Evolutionary conservation across 2,329 filamentous ascomycete genomes (phyloP).

Genomic region (Calonectria hawksworthii): DNA sequence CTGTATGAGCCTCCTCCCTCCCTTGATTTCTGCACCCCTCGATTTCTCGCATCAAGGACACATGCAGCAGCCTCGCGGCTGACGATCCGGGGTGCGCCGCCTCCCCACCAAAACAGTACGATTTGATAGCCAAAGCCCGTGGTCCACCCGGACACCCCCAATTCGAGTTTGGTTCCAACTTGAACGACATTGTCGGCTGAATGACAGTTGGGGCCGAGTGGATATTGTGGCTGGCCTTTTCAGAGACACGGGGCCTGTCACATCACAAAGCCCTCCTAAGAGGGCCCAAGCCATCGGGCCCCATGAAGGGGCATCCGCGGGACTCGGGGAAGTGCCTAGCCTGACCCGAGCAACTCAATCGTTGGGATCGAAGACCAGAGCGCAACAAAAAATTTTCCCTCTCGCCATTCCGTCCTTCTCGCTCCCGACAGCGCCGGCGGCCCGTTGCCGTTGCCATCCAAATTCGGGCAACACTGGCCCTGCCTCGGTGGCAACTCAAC

Average conservation of each 20-base stretch:
- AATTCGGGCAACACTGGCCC: not conserved
- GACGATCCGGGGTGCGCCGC: constrained; percentile 45
- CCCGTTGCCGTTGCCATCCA: constrained; percentile 17
- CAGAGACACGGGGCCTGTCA: constrained; percentile 34
- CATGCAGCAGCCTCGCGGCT: constrained; percentile 39
- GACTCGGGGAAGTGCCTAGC: constrained; percentile 18
- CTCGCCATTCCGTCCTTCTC: not conserved
- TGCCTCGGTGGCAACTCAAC: constrained; percentile 10
- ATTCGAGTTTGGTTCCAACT: constrained; percentile 33
- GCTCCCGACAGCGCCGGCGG: constrained; percentile 17
- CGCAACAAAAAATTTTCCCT: not conserved
- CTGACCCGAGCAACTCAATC: constrained; percentile 18
- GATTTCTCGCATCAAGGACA: constrained; percentile 40
- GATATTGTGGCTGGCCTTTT: constrained; percentile 30
- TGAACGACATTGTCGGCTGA: constrained; percentile 37
- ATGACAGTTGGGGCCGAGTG: constrained; percentile 42
- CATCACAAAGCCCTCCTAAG: constrained; percentile 13
- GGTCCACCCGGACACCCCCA: constrained; percentile 30
- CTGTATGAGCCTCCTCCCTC: constrained; percentile 6
- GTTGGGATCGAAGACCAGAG: not conserved
- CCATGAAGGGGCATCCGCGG: constrained; percentile 24
- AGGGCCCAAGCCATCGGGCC: not conserved
- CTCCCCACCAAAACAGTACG: constrained; percentile 31
- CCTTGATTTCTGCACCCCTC: constrained; percentile 31
- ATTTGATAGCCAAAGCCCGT: constrained; percentile 31